Evolutionary conservation across 2,329 filamentous ascomycete genomes (phyloP).

Genomic region (Xylariaceae sp.): DNA sequence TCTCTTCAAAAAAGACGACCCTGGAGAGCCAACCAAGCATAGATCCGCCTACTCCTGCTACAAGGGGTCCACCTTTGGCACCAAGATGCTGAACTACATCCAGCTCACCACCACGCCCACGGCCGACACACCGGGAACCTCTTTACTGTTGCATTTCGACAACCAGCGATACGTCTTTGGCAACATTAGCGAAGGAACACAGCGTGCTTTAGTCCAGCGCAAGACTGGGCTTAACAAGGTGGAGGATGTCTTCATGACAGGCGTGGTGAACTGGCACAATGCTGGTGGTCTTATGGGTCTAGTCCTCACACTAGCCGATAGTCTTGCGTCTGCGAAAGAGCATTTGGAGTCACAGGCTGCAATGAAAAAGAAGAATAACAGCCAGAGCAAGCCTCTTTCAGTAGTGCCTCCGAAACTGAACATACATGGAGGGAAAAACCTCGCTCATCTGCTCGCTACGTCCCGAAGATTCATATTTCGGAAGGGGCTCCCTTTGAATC

Average conservation of each 20-base stretch:
- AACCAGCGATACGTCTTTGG: slow-evolving; percentile 83
- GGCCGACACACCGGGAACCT: slow-evolving; percentile 79
- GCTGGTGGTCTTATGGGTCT: slow-evolving; percentile 80
- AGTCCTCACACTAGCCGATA: slow-evolving; percentile 78
- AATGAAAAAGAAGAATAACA: slow-evolving; percentile 11
- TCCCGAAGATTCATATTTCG: slow-evolving; percentile 82
- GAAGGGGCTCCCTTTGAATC: slow-evolving; percentile 69
- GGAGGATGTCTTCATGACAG: slow-evolving; percentile 78
- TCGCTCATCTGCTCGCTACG: slow-evolving; percentile 77
- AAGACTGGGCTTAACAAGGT: slow-evolving; percentile 61
- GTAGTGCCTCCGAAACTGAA: slow-evolving; percentile 39
- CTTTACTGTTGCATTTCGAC: slow-evolving; percentile 74
- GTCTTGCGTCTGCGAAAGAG: slow-evolving; percentile 44
- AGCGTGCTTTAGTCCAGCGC: slow-evolving; percentile 69
- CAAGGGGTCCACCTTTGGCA: neutral
- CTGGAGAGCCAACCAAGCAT: neutral
- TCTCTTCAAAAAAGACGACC: slow-evolving; percentile 1
- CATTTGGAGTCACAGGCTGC: slow-evolving; percentile 35
- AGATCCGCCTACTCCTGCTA: too few species aligned
- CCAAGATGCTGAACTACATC: slow-evolving; percentile 66
- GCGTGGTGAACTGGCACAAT: slow-evolving; percentile 68
- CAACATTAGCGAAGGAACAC: slow-evolving; percentile 75
- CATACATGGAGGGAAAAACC: slow-evolving; percentile 77
- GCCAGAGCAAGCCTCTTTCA: slow-evolving; percentile 26
- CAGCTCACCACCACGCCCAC: slow-evolving; percentile 80